phyloP scores from a whole-genome alignment of 2,329 filamentous ascomycete species.

The Trichoderma sp. region DNA sequence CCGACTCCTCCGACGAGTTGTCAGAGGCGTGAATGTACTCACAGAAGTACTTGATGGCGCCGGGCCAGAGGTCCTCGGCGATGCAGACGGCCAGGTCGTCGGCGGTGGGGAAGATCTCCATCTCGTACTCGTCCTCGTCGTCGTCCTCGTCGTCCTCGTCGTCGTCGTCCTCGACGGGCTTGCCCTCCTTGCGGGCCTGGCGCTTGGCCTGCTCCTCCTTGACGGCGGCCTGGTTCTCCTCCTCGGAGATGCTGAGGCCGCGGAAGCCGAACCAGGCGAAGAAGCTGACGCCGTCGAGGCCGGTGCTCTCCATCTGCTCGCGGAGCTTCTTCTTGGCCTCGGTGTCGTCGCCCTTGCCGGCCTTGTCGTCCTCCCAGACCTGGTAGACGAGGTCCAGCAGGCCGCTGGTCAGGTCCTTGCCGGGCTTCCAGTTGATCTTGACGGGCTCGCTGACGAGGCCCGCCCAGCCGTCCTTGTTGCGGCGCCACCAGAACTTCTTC shows the following conservation, averaged over 20 bases:
- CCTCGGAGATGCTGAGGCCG: conserved; percentile 68
- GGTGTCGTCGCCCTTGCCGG: conserved; percentile 48
- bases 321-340: conserved; percentile 54
- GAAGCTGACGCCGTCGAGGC: conserved; percentile 72
- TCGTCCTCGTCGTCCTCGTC: conserved; percentile 56
- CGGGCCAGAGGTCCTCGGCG: conserved; percentile 85
- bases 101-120: conserved; percentile 86
- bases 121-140: conserved; percentile 66
- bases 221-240: conserved; percentile 46
- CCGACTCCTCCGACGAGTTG: conserved; percentile 14
- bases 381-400: conserved; percentile 73
- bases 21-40: conserved; percentile 45
- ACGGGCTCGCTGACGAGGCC: conserved; percentile 89
- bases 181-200: conserved; percentile 51
- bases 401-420: conserved; percentile 81
- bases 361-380: conserved; percentile 63
- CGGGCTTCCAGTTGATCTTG: conserved; percentile 78
- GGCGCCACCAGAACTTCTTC: conserved; percentile 90
- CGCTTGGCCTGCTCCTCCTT: conserved; percentile 44
- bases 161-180: conserved; percentile 52
- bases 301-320: conserved; percentile 60
- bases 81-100: conserved; percentile 80
- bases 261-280: conserved; percentile 88
- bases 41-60: conserved; percentile 91
- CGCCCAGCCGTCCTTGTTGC: conserved; percentile 66